Conservation (phyloP, 352 stramenopile genomes). For the Globisporangium okanoganense region DNA sequence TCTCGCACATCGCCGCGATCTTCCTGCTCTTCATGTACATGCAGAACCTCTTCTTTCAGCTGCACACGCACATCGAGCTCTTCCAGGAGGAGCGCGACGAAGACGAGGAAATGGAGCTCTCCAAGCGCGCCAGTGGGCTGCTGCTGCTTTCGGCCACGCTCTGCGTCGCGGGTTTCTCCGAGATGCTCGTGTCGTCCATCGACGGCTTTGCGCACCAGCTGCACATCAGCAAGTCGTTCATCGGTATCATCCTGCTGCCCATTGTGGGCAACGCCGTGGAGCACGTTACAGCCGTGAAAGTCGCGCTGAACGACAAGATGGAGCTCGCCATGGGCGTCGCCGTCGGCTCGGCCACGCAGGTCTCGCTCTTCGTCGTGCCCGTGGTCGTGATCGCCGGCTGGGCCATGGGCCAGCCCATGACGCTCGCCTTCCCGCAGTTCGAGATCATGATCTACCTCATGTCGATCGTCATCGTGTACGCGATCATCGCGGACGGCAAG, state of each 20-base stretch:
- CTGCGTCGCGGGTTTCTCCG: conserved; percentile 92
- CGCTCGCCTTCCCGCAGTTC: conserved; percentile 95
- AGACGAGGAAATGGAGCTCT: conserved; percentile 83
- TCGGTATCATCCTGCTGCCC: conserved; percentile 95
- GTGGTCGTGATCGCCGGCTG: conserved; percentile 94
- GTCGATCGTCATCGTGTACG: conserved; percentile 94
- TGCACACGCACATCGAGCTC: conserved; percentile 92
- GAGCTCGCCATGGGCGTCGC: conserved; percentile 97
- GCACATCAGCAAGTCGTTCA: conserved; percentile 81
- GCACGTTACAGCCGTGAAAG: conserved; percentile 96
- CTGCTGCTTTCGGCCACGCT: conserved; percentile 88
- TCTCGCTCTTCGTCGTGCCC: conserved; percentile 96
- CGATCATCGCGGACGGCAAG: conserved; percentile 87
- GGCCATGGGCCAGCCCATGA: conserved; percentile 92
- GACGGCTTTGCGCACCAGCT: conserved; percentile 68
- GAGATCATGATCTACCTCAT: conserved; percentile 96
- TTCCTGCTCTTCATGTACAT: conserved; percentile 92
- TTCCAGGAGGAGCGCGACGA: conserved; percentile 70
- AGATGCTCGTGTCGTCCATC: conserved; percentile 89
- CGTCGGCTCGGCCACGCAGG: conserved; percentile 96
- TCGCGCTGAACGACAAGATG: conserved; percentile 98
- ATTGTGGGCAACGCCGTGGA: conserved; percentile 98
- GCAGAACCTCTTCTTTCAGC: conserved; percentile 95
- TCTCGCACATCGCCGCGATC: conserved; percentile 76
- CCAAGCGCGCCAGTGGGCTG: conserved; percentile 61